These are phyloP conservation scores for Tuber indicum DNA, from an alignment of 495 filamentous ascomycete species.

Conservation along the genomic window DNA sequence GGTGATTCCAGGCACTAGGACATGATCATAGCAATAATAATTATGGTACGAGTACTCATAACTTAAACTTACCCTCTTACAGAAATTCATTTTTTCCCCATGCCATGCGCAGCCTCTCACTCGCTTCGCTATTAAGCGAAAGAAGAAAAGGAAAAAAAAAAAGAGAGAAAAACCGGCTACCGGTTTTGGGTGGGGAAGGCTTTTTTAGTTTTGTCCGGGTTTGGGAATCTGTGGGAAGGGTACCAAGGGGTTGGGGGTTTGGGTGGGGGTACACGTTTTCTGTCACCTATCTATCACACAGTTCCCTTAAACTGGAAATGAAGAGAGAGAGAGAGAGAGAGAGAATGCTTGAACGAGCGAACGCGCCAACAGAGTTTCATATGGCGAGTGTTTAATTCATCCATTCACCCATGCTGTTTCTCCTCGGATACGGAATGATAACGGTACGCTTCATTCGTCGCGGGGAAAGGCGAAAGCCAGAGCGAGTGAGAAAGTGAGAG, in stretches of 20 bases:
- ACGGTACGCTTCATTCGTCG: too few relatives aligned
- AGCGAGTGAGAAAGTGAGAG: not conserved
- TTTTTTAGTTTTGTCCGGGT: not conserved
- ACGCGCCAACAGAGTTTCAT: not conserved
- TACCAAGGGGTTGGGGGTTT: not conserved
- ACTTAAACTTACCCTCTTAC: not conserved
- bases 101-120: not conserved
- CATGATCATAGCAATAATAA: not conserved
- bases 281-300: not conserved
- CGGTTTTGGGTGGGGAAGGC: not conserved
- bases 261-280: not conserved
- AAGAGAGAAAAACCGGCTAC: not conserved
- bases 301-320: not conserved
- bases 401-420: too few relatives aligned
- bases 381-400: too few relatives aligned
- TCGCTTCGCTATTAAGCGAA: not conserved
- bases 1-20: not conserved
- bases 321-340: too few relatives aligned
- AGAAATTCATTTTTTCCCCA: not conserved
- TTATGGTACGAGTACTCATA: not conserved
- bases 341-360: not conserved
- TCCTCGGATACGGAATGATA: too few relatives aligned
- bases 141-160: not conserved
- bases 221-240: not conserved
- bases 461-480: too few relatives aligned